Evolutionary conservation across 495 filamentous ascomycete genomes (phyloP).

Genomic region (Neurospora sp.): DNA sequence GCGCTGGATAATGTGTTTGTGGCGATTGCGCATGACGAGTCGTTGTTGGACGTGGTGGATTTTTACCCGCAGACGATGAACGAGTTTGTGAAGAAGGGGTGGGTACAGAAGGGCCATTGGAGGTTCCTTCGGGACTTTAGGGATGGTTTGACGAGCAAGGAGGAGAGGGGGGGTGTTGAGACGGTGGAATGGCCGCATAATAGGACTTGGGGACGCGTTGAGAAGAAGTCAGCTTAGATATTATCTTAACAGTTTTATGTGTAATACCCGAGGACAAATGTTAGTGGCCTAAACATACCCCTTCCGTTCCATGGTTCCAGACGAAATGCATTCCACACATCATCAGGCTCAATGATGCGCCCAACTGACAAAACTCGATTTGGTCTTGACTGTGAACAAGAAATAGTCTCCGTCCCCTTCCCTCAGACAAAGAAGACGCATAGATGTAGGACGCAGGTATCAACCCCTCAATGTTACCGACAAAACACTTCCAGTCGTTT

Average conservation of each 20-base stretch:
- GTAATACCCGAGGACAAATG: background rate
- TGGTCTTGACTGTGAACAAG: background rate
- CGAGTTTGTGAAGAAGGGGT: conserved; percentile 40
- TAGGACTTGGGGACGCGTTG: background rate
- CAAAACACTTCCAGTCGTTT: background rate
- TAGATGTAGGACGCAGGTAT: background rate
- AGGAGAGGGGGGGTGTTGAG: background rate
- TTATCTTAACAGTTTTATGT: background rate
- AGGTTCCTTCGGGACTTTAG: conserved; percentile 45
- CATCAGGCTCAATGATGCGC: background rate
- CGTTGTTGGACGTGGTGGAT: conserved; percentile 34
- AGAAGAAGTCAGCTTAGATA: background rate
- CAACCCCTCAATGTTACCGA: background rate
- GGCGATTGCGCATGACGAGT: conserved; percentile 43
- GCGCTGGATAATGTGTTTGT: conserved; percentile 41
- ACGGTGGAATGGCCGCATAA: background rate
- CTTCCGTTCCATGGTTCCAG: background rate
- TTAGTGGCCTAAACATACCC: background rate
- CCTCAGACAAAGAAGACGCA: background rate
- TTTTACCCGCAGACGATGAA: conserved; percentile 43
- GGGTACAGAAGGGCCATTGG: conserved; percentile 41
- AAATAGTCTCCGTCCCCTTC: background rate
- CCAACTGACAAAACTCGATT: background rate
- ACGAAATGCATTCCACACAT: background rate
- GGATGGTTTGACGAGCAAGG: background rate